These are phyloP conservation scores for Trichophyton equinum DNA, from an alignment of 2,329 filamentous ascomycete species.

Conservation along the genomic window DNA sequence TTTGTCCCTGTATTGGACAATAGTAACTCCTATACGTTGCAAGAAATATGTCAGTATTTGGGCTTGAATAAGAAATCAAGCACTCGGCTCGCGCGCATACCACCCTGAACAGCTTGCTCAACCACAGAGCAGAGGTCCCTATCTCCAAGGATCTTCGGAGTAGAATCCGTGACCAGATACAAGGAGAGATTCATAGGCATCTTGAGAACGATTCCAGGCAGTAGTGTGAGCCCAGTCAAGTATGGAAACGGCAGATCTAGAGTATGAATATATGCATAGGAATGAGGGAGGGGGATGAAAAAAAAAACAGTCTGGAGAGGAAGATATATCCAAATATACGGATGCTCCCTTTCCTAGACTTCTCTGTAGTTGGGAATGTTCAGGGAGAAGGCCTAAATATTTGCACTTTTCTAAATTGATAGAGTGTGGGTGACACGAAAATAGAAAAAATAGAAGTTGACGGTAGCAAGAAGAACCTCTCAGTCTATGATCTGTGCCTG, in stretches of 20 bases:
- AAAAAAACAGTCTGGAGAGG: background rate
- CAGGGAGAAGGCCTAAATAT: too few relatives aligned
- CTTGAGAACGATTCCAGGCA: background rate
- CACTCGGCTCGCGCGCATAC: conserved; percentile 29
- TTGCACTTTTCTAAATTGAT: too few relatives aligned
- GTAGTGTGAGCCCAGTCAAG: background rate
- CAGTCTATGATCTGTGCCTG: too few relatives aligned
- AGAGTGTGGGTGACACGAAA: too few relatives aligned
- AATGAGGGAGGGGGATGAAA: background rate
- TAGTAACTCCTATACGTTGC: conserved; percentile 47
- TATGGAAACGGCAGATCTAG: too few relatives aligned
- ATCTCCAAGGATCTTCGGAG: conserved; percentile 64
- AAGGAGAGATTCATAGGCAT: conserved; percentile 58
- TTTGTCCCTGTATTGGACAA: conserved; percentile 90
- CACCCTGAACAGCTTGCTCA: conserved; percentile 60
- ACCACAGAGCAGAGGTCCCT: conserved; percentile 62
- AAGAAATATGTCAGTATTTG: background rate
- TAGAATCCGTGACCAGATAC: conserved; percentile 89
- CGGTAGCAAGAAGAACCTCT: too few relatives aligned
- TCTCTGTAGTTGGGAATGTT: too few relatives aligned
- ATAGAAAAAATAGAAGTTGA: too few relatives aligned
- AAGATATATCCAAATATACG: background rate
- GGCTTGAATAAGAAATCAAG: background rate
- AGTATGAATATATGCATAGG: background rate
- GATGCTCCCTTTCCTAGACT: background rate